Evolutionary conservation across 2,329 filamentous ascomycete genomes (phyloP).

Genomic region (Beauveria sp.): DNA sequence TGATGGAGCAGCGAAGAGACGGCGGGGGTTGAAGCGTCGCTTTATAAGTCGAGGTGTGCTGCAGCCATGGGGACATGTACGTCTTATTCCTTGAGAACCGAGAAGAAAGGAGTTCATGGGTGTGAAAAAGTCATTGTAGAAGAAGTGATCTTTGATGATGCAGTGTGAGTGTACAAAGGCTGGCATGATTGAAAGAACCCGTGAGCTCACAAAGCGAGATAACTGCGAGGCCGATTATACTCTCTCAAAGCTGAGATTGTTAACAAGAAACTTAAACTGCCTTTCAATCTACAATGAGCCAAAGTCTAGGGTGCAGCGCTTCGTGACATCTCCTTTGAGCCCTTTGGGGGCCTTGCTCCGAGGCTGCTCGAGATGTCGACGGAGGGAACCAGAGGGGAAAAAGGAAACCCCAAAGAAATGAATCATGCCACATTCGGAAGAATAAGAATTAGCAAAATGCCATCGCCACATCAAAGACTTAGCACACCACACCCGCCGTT

Average conservation of each 20-base stretch:
- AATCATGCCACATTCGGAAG: too few species aligned
- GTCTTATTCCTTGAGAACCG: not conserved
- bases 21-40: not conserved
- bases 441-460: not conserved
- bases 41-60: not conserved
- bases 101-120: too few species aligned
- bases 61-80: not conserved
- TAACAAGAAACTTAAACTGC: too few species aligned
- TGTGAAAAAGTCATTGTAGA: not conserved
- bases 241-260: not conserved
- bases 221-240: too few species aligned
- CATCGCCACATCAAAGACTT: not conserved
- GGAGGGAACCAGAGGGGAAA: too few species aligned
- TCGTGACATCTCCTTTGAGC: not conserved
- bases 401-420: too few species aligned
- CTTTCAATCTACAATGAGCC: not conserved
- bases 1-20: not conserved
- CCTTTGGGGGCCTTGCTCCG: not conserved
- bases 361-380: too few species aligned
- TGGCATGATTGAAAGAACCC: too few species aligned
- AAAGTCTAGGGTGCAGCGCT: not conserved
- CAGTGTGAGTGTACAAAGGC: not conserved
- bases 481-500: conserved; percentile 4
- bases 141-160: not conserved
- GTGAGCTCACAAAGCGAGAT: not conserved